Evolutionary conservation across 2,329 filamentous ascomycete species (phyloP).

Genomic region (Diaporthe citrichinensis): DNA sequence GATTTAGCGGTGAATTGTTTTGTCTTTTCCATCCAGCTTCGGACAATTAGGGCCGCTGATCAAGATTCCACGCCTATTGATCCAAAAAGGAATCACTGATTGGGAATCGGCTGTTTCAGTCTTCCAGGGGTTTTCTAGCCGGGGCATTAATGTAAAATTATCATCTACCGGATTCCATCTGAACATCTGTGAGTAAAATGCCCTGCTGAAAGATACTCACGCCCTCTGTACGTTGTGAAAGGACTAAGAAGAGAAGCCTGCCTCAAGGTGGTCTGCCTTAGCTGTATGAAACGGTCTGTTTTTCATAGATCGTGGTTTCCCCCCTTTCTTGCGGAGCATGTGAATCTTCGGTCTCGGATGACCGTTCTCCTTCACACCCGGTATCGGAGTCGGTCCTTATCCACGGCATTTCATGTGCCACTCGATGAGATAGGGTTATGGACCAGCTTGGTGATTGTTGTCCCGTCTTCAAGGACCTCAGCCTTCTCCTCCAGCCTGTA

Average conservation of each 20-base stretch:
- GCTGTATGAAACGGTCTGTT: not conserved
- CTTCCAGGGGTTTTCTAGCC: no score
- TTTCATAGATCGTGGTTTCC: not conserved
- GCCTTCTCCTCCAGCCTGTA: not conserved
- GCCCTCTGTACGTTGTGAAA: no score
- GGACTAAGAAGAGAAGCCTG: not conserved
- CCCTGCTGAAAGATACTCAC: no score
- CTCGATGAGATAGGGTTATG: not conserved
- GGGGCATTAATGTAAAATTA: not conserved
- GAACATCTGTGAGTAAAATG: not conserved
- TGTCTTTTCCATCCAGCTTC: not conserved
- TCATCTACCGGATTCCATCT: no score
- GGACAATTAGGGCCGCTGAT: not conserved
- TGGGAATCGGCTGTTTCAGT: not conserved
- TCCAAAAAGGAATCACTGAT: not conserved
- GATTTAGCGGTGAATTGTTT: not conserved
- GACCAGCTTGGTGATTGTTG: constrained; percentile 4
- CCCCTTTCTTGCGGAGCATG: no score
- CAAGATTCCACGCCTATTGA: not conserved
- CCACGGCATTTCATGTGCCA: not conserved
- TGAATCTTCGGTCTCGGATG: not conserved
- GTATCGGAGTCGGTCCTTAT: no score
- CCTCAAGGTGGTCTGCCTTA: not conserved
- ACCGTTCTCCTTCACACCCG: not conserved
- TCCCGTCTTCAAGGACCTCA: constrained; percentile 1